A percentile compares a stretch with the other conserved stretches of the same genome.
phyloP scores from a whole-genome alignment of 495 filamentous ascomycete species.

The Penicillium canescens region DNA sequence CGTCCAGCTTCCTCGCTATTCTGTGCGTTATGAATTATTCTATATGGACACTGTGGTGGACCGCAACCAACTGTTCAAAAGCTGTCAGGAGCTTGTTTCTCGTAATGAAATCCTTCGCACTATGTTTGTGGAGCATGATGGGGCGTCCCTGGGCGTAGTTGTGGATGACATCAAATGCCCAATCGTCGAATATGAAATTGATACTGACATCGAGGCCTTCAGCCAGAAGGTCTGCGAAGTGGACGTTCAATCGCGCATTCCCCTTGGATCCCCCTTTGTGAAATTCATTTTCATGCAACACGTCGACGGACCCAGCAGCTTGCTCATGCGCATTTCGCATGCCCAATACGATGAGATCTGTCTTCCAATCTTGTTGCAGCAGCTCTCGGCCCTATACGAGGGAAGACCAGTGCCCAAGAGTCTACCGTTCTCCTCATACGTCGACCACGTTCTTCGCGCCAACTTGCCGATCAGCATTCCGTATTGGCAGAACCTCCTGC shows the following conservation, averaged over 20 bases:
- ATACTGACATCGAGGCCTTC: slow-evolving; percentile 38
- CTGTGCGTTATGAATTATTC: slow-evolving; percentile 29
- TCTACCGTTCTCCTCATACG: slow-evolving; percentile 47
- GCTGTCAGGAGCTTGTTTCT: slow-evolving; percentile 35
- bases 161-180: slow-evolving; percentile 37
- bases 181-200: slow-evolving; percentile 14
- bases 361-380: slow-evolving; percentile 48
- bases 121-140: slow-evolving; percentile 48
- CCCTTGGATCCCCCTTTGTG: slow-evolving; percentile 49
- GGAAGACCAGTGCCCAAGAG: slow-evolving; percentile 19
- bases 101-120: slow-evolving; percentile 57
- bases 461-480: slow-evolving; percentile 2
- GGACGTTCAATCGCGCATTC: slow-evolving; percentile 38
- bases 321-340: slow-evolving; percentile 56
- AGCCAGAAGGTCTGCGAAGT: slow-evolving; percentile 27
- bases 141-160: slow-evolving; percentile 43
- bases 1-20: slow-evolving; percentile 30
- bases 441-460: slow-evolving; percentile 11
- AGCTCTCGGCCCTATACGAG: slow-evolving; percentile 35
- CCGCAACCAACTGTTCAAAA: slow-evolving; percentile 7
- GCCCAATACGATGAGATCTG: slow-evolving; percentile 62
- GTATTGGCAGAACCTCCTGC: slow-evolving; percentile 48
- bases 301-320: slow-evolving; percentile 30
- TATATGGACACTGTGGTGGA: slow-evolving; percentile 24
- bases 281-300: slow-evolving; percentile 44